Conservation (phyloP, 768 basidiomycete species). For the Ramaria rubella region DNA sequence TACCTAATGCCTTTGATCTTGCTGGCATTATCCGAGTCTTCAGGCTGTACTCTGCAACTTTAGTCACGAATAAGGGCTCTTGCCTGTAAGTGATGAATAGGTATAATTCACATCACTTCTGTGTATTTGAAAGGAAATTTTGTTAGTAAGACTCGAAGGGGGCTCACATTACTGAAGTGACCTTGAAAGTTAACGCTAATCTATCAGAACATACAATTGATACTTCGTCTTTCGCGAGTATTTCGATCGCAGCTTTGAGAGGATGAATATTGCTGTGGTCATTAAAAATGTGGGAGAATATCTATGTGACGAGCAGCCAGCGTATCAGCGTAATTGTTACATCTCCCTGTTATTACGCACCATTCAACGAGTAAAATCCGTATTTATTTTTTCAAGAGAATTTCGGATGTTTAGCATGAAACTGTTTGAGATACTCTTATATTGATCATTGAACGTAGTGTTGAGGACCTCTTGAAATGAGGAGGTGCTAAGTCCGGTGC, state of each 20-base stretch:
- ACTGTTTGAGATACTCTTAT: no score
- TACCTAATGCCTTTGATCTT: conserved; percentile 43
- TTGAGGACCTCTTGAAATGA: no score
- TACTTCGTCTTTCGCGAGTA: conserved; percentile 36
- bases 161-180: conserved; percentile 44
- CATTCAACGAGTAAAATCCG: no score
- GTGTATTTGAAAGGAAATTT: conserved; percentile 20
- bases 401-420: no score
- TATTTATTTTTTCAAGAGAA: no score
- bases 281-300: conserved; percentile 43
- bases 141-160: not conserved
- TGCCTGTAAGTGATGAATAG: no score
- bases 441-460: no score
- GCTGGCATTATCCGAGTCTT: conserved; percentile 39
- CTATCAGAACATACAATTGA: conserved; percentile 43
- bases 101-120: conserved; percentile 28
- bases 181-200: conserved; percentile 41
- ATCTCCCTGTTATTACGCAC: no score
- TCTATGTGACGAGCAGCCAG: conserved; percentile 19
- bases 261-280: conserved; percentile 43
- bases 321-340: not conserved
- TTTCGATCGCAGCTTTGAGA: conserved; percentile 41
- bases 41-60: conserved; percentile 40
- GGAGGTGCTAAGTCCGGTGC: no score
- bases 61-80: not conserved